phyloP scores from a whole-genome alignment of 306 rosid genomes.

The Pyrus communis region DNA sequence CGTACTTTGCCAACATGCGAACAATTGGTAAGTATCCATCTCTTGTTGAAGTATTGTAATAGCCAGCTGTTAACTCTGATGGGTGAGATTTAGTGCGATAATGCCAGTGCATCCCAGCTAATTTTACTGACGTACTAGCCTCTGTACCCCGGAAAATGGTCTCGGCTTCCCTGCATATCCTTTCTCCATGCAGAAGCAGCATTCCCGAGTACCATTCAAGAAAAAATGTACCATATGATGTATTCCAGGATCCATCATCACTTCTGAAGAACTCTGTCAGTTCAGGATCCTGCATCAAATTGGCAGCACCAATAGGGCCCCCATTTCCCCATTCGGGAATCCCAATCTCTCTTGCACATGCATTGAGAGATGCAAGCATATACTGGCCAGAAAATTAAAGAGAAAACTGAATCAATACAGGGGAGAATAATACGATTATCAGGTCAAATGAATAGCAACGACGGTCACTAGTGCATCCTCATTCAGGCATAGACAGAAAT shows the following conservation, averaged over 20 bases:
- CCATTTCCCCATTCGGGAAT: constrained; percentile 75
- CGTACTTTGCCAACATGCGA: constrained; percentile 64
- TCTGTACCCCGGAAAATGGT: constrained; percentile 66
- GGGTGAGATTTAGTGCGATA: constrained; percentile 60
- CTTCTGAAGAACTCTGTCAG: constrained; percentile 44
- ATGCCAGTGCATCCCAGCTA: constrained; percentile 75
- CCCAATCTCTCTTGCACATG: constrained; percentile 63
- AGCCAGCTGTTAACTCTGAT: constrained; percentile 84
- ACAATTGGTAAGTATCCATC: constrained; percentile 74
- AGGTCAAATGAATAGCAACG: neutral
- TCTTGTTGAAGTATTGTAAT: constrained; percentile 55
- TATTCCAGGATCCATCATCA: constrained; percentile 53
- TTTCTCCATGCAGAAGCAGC: constrained; percentile 81
- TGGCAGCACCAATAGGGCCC: constrained; percentile 56
- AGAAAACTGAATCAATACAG: constrained; percentile 16
- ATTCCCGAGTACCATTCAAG: constrained; percentile 82
- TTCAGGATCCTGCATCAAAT: constrained; percentile 45
- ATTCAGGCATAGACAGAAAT: constrained; percentile 3
- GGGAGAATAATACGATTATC: neutral
- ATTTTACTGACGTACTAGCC: constrained; percentile 53
- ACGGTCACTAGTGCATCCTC: constrained; percentile 1
- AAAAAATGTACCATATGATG: constrained; percentile 61
- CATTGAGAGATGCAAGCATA: constrained; percentile 76
- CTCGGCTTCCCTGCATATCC: constrained; percentile 76
- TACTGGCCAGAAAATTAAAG: constrained; percentile 35